These are phyloP conservation scores for Picea glauca DNA, from an alignment of 75 land plant species.

Conservation along the genomic window DNA sequence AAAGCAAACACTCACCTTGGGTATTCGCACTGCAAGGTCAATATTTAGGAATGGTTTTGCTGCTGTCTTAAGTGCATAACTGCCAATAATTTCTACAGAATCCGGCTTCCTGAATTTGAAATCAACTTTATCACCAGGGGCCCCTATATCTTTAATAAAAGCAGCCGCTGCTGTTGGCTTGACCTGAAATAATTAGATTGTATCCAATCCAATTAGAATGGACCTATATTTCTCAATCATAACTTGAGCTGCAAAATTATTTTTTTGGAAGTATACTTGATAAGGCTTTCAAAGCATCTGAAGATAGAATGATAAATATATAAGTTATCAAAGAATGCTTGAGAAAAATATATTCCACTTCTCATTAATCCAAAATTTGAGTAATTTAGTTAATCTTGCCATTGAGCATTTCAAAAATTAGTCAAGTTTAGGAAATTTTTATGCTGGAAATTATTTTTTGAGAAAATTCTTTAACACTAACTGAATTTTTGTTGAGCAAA, in stretches of 20 bases:
- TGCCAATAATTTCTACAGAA: constrained; percentile 58
- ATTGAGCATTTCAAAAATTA: too few relatives aligned
- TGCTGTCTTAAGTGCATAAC: constrained; percentile 47
- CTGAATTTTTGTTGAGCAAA: too few relatives aligned
- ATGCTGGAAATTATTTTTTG: too few relatives aligned
- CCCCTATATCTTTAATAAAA: constrained; percentile 67
- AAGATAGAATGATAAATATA: too few relatives aligned
- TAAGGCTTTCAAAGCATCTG: neutral
- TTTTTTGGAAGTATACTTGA: neutral
- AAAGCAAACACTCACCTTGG: constrained; percentile 58
- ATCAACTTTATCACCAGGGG: constrained; percentile 49
- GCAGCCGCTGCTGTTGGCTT: constrained; percentile 45
- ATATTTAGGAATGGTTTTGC: constrained; percentile 67
- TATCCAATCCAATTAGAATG: constrained; percentile 2
- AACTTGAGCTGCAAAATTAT: neutral
- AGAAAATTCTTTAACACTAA: too few relatives aligned
- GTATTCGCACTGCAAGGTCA: constrained; percentile 74
- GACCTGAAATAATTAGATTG: constrained; percentile 29
- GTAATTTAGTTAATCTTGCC: too few relatives aligned
- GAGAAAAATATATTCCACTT: too few relatives aligned
- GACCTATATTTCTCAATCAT: neutral
- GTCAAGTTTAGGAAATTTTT: too few relatives aligned
- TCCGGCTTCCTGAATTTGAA: constrained; percentile 71
- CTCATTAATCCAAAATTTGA: too few relatives aligned
- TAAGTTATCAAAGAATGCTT: too few relatives aligned